phyloP scores from a whole-genome alignment of 805 yeast species.

The Candida insectorum region DNA sequence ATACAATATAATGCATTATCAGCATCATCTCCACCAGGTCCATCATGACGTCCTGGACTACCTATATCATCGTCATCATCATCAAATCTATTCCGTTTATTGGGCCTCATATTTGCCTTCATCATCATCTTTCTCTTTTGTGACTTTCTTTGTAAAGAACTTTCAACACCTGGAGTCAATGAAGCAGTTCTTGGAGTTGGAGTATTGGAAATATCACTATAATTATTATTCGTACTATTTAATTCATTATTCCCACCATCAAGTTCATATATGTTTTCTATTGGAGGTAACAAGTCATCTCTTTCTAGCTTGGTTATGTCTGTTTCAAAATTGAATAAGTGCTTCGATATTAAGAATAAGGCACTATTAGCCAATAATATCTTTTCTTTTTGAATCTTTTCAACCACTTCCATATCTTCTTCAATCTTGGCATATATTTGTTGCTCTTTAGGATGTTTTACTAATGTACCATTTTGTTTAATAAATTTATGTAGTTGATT shows the following conservation, averaged over 20 bases:
- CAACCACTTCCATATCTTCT: conserved; percentile 60
- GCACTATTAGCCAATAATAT: conserved; percentile 80
- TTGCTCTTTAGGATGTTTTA: conserved; percentile 79
- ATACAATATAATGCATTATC: conserved; percentile 67
- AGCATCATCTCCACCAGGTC: conserved; percentile 38
- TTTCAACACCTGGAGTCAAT: conserved; percentile 14
- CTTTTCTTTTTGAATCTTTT: conserved; percentile 72
- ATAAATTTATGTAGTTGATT: conserved; percentile 79
- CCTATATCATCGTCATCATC: conserved; percentile 18
- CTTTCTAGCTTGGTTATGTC: conserved; percentile 73
- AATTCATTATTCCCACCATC: conserved; percentile 13
- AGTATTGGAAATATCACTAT: conserved; percentile 22
- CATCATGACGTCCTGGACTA: conserved; percentile 14
- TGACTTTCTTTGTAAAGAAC: conserved; percentile 14
- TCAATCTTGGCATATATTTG: conserved; percentile 61
- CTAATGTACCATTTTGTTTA: conserved; percentile 75
- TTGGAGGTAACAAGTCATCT: conserved; percentile 73
- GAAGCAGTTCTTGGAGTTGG: conserved; percentile 27
- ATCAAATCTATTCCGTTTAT: conserved; percentile 20
- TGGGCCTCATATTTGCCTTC: conserved; percentile 16
- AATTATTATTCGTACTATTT: conserved; percentile 12
- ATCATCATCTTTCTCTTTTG: conserved; percentile 25
- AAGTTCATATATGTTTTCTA: conserved; percentile 27
- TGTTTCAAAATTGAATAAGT: conserved; percentile 65
- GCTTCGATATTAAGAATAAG: conserved; percentile 70